phyloP scores from a whole-genome alignment of 2,329 filamentous ascomycete species.

The Ceratocystis variospora region DNA sequence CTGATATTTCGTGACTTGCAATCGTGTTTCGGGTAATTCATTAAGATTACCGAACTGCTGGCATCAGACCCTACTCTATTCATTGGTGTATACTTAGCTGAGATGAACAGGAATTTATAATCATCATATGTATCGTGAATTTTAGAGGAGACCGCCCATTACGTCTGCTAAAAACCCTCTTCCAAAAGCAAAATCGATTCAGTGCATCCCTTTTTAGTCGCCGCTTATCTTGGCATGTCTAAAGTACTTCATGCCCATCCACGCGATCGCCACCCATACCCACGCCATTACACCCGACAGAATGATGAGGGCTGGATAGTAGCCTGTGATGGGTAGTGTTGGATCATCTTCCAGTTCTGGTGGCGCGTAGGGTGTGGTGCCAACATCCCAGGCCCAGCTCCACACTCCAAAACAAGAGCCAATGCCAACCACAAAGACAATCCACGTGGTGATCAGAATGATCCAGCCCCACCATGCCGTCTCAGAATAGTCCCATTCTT shows the following conservation, averaged over 20 bases:
- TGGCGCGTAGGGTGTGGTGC: conserved; percentile 86
- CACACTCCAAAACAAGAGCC: conserved; percentile 87
- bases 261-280: conserved; percentile 96
- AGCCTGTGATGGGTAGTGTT: conserved; percentile 87
- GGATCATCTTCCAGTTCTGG: conserved; percentile 91
- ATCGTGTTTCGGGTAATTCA: neutral
- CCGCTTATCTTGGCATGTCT: conserved; percentile 80
- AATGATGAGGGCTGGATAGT: conserved; percentile 90
- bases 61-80: neutral
- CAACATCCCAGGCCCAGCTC: conserved; percentile 99
- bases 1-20: neutral
- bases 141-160: neutral
- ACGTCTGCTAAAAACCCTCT: neutral
- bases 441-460: conserved; percentile 78
- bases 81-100: neutral
- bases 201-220: conserved; percentile 30
- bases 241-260: conserved; percentile 99
- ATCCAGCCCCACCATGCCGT: conserved; percentile 99
- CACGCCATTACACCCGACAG: conserved; percentile 92
- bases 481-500: conserved; percentile 78
- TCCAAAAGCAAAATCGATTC: neutral
- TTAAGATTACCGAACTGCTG: too few relatives aligned
- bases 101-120: neutral
- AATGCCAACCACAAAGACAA: conserved; percentile 93
- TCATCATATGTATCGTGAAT: neutral